Evolutionary conservation across 2,329 filamentous ascomycete species (phyloP).

Genomic region (Elsinoe perseae): DNA sequence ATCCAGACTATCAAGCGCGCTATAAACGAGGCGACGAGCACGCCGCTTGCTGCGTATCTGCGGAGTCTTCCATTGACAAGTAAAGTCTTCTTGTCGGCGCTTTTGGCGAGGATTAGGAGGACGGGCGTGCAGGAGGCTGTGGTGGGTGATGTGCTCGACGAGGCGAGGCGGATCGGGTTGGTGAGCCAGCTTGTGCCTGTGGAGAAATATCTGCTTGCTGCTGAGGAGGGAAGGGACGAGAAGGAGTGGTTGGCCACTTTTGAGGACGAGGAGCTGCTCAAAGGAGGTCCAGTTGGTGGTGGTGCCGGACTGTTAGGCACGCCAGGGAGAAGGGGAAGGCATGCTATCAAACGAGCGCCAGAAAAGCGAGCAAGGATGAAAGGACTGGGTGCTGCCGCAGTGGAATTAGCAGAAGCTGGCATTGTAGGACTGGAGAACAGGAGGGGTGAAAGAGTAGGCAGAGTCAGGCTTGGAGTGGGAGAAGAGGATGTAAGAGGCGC

Average conservation of each 20-base stretch:
- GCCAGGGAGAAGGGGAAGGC: conserved; percentile 29
- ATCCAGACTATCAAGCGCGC: conserved; percentile 90
- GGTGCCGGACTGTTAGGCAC: conserved; percentile 27
- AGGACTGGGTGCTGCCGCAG: conserved; percentile 63
- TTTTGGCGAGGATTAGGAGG: conserved; percentile 69
- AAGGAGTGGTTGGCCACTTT: conserved; percentile 2
- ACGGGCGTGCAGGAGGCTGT: conserved; percentile 82
- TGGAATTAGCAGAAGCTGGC: conserved; percentile 79
- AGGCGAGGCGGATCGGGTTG: conserved; percentile 62
- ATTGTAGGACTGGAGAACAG: conserved; percentile 73
- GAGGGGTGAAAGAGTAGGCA: conserved; percentile 76
- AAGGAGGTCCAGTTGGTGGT: conserved; percentile 22
- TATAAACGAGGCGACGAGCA: conserved; percentile 90
- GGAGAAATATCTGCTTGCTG: conserved; percentile 51
- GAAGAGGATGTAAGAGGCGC: conserved; percentile 88
- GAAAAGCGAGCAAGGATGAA: conserved; percentile 42
- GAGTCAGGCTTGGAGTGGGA: conserved; percentile 75
- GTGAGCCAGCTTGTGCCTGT: conserved; percentile 55
- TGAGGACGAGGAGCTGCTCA: conserved; percentile 10
- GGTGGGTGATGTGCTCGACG: conserved; percentile 81
- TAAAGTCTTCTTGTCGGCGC: conserved; percentile 77
- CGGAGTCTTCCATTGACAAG: conserved; percentile 71
- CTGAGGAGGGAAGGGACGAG: conserved; percentile 21
- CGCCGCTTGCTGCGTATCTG: conserved; percentile 82
- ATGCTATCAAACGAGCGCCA: conserved; percentile 26